Conservation (phyloP, 768 basidiomycete genomes). For the Serendipita vermifera region DNA sequence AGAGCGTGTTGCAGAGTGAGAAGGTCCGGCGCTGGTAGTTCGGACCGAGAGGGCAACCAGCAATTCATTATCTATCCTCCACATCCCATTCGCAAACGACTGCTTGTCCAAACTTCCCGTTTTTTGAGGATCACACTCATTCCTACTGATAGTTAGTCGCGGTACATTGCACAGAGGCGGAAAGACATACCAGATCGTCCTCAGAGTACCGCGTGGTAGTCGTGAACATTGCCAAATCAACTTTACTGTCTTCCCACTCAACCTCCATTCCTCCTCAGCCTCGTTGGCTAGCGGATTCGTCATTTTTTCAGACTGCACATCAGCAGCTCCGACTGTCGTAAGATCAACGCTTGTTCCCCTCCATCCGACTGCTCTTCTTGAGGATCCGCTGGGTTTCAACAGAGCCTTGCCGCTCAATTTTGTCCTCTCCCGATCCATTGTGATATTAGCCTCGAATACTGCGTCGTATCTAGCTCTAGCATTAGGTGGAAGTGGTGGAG, state of each 20-base stretch:
- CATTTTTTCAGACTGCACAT: conserved; percentile 21
- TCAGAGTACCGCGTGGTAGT: conserved; percentile 39
- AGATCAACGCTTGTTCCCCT: conserved; percentile 57
- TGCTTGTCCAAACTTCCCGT: conserved; percentile 52
- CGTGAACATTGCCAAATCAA: conserved; percentile 51
- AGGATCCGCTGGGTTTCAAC: conserved; percentile 16
- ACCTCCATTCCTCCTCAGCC: conserved; percentile 32
- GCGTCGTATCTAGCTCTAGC: conserved; percentile 54
- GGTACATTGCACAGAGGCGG: background rate
- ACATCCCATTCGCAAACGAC: conserved; percentile 65
- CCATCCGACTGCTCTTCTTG: conserved; percentile 57
- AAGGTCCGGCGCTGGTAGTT: too few species aligned
- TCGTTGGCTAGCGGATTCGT: conserved; percentile 18
- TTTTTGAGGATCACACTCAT: conserved; percentile 47
- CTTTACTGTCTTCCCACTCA: conserved; percentile 45
- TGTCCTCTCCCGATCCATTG: conserved; percentile 28
- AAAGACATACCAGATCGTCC: conserved; percentile 50
- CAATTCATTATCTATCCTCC: conserved; percentile 76
- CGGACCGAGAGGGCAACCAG: conserved; percentile 12
- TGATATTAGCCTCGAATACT: conserved; percentile 49
- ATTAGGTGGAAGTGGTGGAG: conserved; percentile 52
- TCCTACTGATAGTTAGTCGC: conserved; percentile 30
- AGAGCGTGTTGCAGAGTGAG: too few species aligned
- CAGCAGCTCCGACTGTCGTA: conserved; percentile 37
- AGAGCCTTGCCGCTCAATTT: conserved; percentile 26